Base-by-base conservation (phyloP, 768 basidiomycete species). In the Xerocomellus chrysenteron region DNA sequence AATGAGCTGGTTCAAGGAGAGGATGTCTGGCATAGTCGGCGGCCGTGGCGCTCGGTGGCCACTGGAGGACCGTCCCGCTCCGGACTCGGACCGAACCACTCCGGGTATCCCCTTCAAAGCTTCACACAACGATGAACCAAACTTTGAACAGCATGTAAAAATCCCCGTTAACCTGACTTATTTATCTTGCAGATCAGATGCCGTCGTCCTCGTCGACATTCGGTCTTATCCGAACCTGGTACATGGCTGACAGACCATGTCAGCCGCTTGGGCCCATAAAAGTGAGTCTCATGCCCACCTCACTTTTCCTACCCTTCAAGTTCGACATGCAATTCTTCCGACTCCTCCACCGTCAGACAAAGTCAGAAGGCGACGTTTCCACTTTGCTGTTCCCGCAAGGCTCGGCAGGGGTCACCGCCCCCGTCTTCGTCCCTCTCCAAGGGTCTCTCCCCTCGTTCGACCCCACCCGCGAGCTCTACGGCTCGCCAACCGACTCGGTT, bases 291-390 rank as follows among this genome's bases (percentile, higher is more conserved):
- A 14, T 5, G 6, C 32, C 21, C 2, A 11, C 8, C 39, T 26
- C 5, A 8, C 16, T 26, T 37, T 47, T 39, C 6, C 28, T 21
- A 10, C 17, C 30, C 21, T 28, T 48, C 26, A 28, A 28, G 26
- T 28, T 28, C 47, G 52, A 48, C 55, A 82, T 81, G 80, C 76
- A 74, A 6, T 78, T 80, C 62, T 79, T 80, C 73, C 71, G 70
- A 58, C 69, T 80, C 28, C 76, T 79, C 26, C 77, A 82, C 59
- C 78, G 79, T 62, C 76, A 73, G 56, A 72, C 79, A 52, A 78
- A 74, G 65, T 82, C 81, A 19, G 80, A 78, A 32, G 60, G 74
- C 36, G 74, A 76, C 21, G 74, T 78, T 50, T 64, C 66, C 26
- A 58, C 54, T 19, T 58, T 73, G 51, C 13, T 60, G 10, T 43